These are phyloP conservation scores for Aurinia saxatilis DNA, from an alignment of 345 rosid species.

Conservation along the genomic window DNA sequence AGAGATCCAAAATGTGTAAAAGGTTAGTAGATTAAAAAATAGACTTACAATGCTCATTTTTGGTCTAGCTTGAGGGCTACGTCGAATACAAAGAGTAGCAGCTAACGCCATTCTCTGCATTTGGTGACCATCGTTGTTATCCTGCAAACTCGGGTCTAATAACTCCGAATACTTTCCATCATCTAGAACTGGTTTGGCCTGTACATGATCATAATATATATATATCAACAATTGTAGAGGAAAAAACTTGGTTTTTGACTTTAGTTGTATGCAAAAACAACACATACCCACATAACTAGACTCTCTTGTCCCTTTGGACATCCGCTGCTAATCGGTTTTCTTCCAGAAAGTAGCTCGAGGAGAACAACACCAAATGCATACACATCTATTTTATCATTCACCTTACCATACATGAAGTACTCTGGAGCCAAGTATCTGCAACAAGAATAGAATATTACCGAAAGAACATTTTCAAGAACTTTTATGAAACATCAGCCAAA, in stretches of 20 bases:
- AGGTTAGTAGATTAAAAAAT: not conserved
- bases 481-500: not conserved
- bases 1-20: not conserved
- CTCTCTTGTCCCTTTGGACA: conserved; percentile 80
- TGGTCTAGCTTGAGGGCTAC: conserved; percentile 65
- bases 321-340: conserved; percentile 66
- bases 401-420: conserved; percentile 88
- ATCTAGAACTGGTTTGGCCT: conserved; percentile 81
- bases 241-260: not conserved
- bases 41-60: conserved; percentile 62
- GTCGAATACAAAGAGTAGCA: conserved; percentile 73
- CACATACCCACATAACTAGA: conserved; percentile 92
- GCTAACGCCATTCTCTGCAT: conserved; percentile 78
- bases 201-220: conserved; percentile 9
- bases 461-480: conserved; percentile 2
- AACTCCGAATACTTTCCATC: conserved; percentile 55
- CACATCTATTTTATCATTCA: conserved; percentile 85
- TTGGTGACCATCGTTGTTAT: conserved; percentile 33
- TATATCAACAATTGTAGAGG: not conserved
- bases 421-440: conserved; percentile 97
- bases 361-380: conserved; percentile 93
- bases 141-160: conserved; percentile 48
- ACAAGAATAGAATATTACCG: conserved; percentile 4
- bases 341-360: conserved; percentile 89
- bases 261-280: conserved; percentile 50